Evolutionary conservation across 2,329 filamentous ascomycete genomes (phyloP), one percentile per base, ranked within the genome.

Genomic region (Orbilia brochopaga): DNA sequence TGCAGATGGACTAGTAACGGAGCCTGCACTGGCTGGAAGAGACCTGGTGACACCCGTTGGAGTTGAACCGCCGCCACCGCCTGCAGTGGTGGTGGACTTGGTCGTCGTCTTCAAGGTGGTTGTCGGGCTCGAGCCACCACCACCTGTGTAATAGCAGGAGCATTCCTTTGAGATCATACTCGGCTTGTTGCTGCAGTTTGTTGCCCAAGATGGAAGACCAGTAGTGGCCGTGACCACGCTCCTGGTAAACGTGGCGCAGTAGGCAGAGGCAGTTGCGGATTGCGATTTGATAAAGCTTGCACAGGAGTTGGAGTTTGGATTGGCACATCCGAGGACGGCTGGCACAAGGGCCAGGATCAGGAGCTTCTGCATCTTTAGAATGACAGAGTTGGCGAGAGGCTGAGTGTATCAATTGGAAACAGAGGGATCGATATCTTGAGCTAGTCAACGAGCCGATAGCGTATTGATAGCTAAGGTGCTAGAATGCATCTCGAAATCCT

Each of bases 1-100:
- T 30, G 80, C 80, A 66, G 79, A 78, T 7, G 78, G 78, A 54
- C 80, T 80, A 17, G 76, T 65, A 32, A 81, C 76, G 19, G 64
- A 52, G 8, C 69, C 62, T 24, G 64, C 56, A n/a, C 69, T 73
- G 13, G 56, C 57, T 53, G 62, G 73, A 44, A 74, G 65, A 3
- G 63, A 51, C 13, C 55, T 74, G 17, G 73, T 73, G 17, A 74
- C 51, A 19, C 69, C 66, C 1, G 73, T 74, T 24, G 73, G 67
- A 1, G 54, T 63, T 11, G 42, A 46, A 17, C 61, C 63, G 13
- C 62, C 40, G n/a, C 57, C 54, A n/a, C 48, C 52, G 24, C 50
- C 46, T 21, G 60, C 65, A 1, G 75, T 76, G 5, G 74, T 69
- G 17, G 67, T 21, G 4, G 75, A 74, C 21, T 73, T 74, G 10